Evolutionary conservation across 2,329 filamentous ascomycete genomes (phyloP), one percentile per base, ranked within the genome.

Genomic region (Aspergillus pseudoviridinutans): DNA sequence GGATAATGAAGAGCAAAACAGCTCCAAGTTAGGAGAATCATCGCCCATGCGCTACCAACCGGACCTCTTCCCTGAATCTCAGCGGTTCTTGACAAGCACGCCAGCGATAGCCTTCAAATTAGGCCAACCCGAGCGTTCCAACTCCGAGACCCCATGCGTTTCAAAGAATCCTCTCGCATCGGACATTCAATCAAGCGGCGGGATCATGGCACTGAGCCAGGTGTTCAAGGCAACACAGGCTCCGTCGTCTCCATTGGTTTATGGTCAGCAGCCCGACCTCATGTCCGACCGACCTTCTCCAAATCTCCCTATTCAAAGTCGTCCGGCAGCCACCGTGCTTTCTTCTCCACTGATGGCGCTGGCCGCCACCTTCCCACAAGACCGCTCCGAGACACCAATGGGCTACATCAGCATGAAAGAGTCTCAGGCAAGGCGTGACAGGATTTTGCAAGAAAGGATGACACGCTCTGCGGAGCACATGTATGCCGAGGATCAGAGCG

Each of bases 251-350:
- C 79, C 79, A 4, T 66, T 78, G 41, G 64, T 72, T 10, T 70
- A 73, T 60, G 60, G 66, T 10, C 62, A 67, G 2, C 71, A 71
- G 6, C 69, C 70, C 2, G 78, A 78, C 47, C 65, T 71, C 8
- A 60, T 72, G 29, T 80, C 78, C 10, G 78, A 80, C 59, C 75
- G 78, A 51, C 79, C 79, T 3, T 81, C 79, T 1, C 79, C 79
- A n/a, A 76, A 78, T 60, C 66, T 80, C 22, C 74, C 78, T 41
- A 73, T 79, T 27, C 72, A 79, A 54, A 66, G 68, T 35, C 71
- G 69, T 29, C 71, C 73, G 8, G 62, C 74, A 25, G 64, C 67
- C 47, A 66, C 67, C 10, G 63, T 64, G 7, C 58, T 74, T 0
- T 78, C 76, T 4, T 79, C 78, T 1, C 74, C 78, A 4, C 62